Conservation (phyloP, 768 basidiomycete genomes). For the Trametes cubensis region DNA sequence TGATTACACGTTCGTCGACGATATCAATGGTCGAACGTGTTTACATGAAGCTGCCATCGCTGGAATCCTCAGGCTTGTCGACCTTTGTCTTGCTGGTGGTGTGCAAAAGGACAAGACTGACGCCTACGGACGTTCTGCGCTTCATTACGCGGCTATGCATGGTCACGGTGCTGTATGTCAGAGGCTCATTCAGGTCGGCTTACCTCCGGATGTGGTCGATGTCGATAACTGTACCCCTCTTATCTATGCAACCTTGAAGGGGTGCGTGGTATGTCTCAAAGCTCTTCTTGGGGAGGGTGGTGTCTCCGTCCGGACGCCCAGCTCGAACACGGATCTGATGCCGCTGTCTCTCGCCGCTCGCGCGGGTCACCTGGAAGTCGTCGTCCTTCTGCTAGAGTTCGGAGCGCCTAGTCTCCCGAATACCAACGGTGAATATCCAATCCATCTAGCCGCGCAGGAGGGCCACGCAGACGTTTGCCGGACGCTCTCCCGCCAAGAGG, state of each 20-base stretch:
- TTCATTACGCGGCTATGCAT: conserved; percentile 96
- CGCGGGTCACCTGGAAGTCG: conserved; percentile 84
- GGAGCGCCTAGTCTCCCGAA: conserved; percentile 83
- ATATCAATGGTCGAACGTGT: conserved; percentile 94
- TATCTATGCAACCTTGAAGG: conserved; percentile 89
- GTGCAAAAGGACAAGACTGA: conserved; percentile 77
- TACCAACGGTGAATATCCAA: conserved; percentile 94
- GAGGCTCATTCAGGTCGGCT: conserved; percentile 68
- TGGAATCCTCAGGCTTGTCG: conserved; percentile 75
- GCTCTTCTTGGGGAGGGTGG: conserved; percentile 78
- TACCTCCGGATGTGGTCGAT: conserved; percentile 73
- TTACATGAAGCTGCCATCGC: conserved; percentile 92
- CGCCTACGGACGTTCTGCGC: conserved; percentile 87
- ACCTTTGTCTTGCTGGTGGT: conserved; percentile 75
- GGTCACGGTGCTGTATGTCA: conserved; percentile 79
- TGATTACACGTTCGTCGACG: conserved; percentile 91
- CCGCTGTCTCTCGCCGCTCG: conserved; percentile 92
- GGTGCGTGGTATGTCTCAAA: conserved; percentile 78
- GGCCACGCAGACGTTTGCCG: conserved; percentile 87
- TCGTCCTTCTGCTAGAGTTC: conserved; percentile 70
- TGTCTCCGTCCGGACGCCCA: conserved; percentile 61
- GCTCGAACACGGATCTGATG: conserved; percentile 67
- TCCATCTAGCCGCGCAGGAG: conserved; percentile 92
- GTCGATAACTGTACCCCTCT: conserved; percentile 95
- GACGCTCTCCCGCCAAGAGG: conserved; percentile 71